A percentile compares a stretch with the other conserved stretches of the same genome.
Evolutionary conservation across 129 eudicot genomes (phyloP).

Genomic region (Tagetes patula): DNA sequence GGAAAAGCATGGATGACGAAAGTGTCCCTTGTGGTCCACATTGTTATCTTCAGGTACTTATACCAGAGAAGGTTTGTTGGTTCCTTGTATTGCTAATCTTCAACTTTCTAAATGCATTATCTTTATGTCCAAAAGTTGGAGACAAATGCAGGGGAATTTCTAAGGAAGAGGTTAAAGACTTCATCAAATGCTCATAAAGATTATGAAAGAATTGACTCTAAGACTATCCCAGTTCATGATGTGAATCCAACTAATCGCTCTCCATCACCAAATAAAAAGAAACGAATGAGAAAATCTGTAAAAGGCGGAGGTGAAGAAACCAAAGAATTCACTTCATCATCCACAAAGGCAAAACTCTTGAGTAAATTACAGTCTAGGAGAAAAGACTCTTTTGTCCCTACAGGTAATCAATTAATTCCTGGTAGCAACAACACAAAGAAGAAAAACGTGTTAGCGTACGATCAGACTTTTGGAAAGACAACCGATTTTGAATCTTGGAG

Average conservation of each 20-base stretch:
- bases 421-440: constrained; percentile 34
- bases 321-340: constrained; percentile 32
- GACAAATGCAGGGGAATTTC: constrained; percentile 26
- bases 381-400: constrained; percentile 35
- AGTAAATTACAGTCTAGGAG: constrained; percentile 38
- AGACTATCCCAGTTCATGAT: constrained; percentile 39
- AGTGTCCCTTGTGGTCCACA: constrained; percentile 59
- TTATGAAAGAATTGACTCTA: constrained; percentile 56
- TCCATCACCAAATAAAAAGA: constrained; percentile 38
- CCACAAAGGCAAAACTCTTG: constrained; percentile 29
- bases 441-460: constrained; percentile 46
- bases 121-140: constrained; percentile 41
- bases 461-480: constrained; percentile 31
- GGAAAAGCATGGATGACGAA: constrained; percentile 50
- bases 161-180: constrained; percentile 45
- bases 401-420: constrained; percentile 28
- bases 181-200: constrained; percentile 46
- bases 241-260: constrained; percentile 22
- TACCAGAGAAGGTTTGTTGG: constrained; percentile 5
- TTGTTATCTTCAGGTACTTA: constrained; percentile 68
- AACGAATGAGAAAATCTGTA: constrained; percentile 36
- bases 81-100: constrained; percentile 3
- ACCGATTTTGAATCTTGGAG: constrained; percentile 56
- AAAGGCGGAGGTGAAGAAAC: constrained; percentile 41
- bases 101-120: constrained; percentile 18